phyloP scores from a whole-genome alignment of 805 yeast species.

The Cyberlindnera euphorbiae region DNA sequence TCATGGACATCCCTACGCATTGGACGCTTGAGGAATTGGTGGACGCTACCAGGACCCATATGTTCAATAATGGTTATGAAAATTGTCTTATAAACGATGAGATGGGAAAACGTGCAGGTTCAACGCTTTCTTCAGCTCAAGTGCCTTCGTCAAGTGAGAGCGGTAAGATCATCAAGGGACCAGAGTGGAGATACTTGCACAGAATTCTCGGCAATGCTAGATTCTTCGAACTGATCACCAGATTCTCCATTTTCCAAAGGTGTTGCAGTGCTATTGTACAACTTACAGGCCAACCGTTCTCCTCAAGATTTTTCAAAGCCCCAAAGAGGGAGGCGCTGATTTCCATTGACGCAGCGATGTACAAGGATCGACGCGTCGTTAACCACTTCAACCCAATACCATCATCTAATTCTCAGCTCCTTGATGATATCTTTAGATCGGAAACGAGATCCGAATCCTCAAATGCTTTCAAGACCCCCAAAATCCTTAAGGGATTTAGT shows the following conservation, averaged over 20 bases:
- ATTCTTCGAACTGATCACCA: slow-evolving; percentile 13
- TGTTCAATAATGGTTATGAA: too few relatives aligned
- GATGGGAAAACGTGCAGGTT: too few relatives aligned
- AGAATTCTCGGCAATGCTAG: slow-evolving; percentile 8
- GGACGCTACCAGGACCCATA: slow-evolving; percentile 30
- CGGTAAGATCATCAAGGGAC: slow-evolving; percentile 36
- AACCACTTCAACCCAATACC: slow-evolving; percentile 13
- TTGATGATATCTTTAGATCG: slow-evolving; percentile 1
- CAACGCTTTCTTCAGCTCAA: slow-evolving; percentile 22
- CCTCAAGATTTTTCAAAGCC: too few relatives aligned
- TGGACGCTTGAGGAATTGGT: slow-evolving; percentile 32
- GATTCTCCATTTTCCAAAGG: slow-evolving; percentile 9
- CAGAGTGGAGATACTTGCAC: slow-evolving; percentile 36
- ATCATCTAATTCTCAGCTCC: not conserved
- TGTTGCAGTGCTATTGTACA: slow-evolving; percentile 8
- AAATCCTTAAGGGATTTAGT: slow-evolving; percentile 20
- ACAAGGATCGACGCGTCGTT: slow-evolving; percentile 4
- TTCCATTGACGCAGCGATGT: slow-evolving; percentile 13
- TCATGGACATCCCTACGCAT: not conserved
- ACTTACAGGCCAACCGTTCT: slow-evolving; percentile 15
- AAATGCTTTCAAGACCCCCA: slow-evolving; percentile 18
- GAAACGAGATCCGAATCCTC: not conserved
- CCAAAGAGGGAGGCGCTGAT: not conserved
- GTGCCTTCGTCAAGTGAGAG: slow-evolving; percentile 34
- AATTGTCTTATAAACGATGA: too few relatives aligned